Evolutionary conservation across 1,284 basidiomycete species (phyloP), one percentile per base, ranked within the genome.

Genomic region (Wallemia ichthyophaga): DNA sequence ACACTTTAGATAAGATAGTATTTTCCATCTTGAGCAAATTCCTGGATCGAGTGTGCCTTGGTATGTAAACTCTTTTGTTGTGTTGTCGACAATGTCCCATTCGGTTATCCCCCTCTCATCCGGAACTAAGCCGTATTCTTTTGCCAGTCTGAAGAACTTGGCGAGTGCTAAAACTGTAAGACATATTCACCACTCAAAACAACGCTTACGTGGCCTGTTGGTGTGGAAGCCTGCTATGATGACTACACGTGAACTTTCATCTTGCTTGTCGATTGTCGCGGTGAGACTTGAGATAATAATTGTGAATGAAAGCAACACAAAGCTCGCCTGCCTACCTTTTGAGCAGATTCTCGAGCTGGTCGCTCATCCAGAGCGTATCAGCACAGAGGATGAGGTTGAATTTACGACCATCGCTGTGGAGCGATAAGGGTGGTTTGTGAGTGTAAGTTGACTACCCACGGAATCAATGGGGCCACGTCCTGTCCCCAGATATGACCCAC

Each of bases 171-270:
- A 21, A 19, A 21, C n/a, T 48, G 37, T 48, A 5, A 48, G 37
- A 31, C n/a, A 21, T 17, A 21, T 13, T 21, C 37, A 5, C n/a
- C n/a, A 5, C 37, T 13, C n/a, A 48, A 19, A 11, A 48, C n/a
- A 48, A 15, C 28, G n/a, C 37, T 19, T 24, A 27, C 55, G 27
- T 5, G 27, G 55, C n/a, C 55, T 25, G 24, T 27, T 27, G 25
- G 55, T 56, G 25, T 56, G 55, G 55, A 56, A 56, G 19, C 55
- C 55, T 27, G 55, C 55, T 11, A 56, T 27, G 19, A 56, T 27
- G 55, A 56, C 25, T 13, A 56, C 55, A 9, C 55, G 55, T 56
- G 55, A 25, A 3, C 15, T 25, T 25, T 7, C 9, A 21, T 56
- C 55, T 2, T 13, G 13, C n/a, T 11, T 48, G 37, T 48, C 37